These are phyloP conservation scores for Ascochyta koolunga DNA, from an alignment of 2,329 filamentous ascomycete species.

Conservation along the genomic window DNA sequence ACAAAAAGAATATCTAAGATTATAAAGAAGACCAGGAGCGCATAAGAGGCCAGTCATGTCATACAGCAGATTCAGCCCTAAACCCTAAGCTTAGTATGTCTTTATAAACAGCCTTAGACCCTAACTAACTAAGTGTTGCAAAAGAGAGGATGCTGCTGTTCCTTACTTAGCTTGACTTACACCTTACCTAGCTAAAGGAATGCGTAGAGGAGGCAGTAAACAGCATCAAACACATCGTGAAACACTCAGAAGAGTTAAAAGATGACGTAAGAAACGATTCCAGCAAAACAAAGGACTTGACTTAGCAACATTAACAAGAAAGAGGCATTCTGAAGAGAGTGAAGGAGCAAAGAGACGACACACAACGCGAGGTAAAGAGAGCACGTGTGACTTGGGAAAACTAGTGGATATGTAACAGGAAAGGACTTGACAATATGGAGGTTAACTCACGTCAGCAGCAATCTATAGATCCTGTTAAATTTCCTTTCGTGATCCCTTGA, in stretches of 20 bases:
- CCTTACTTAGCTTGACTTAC: not conserved
- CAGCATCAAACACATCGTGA: not conserved
- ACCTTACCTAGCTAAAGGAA: not conserved
- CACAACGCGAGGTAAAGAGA: not conserved
- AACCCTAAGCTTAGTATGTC: too few relatives aligned
- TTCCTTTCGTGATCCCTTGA: too few relatives aligned
- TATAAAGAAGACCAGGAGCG: not conserved
- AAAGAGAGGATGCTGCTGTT: not conserved
- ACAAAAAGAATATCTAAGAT: not conserved
- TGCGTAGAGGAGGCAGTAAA: not conserved
- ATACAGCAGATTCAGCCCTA: too few relatives aligned
- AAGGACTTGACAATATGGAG: too few relatives aligned
- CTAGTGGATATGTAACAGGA: too few relatives aligned
- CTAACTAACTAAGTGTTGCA: not conserved
- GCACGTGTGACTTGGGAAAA: too few relatives aligned
- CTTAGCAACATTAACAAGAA: not conserved
- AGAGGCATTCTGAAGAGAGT: constrained; percentile 4
- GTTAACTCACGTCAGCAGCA: too few relatives aligned
- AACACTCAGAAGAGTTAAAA: not conserved
- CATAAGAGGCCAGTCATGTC: not conserved
- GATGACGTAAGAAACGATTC: not conserved
- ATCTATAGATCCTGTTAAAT: too few relatives aligned
- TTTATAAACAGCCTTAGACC: not conserved
- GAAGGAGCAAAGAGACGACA: constrained; percentile 2
- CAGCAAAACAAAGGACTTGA: not conserved